Evolutionary conservation across 495 filamentous ascomycete genomes (phyloP).

Genomic region (Penicillium macrosclerotiorum): DNA sequence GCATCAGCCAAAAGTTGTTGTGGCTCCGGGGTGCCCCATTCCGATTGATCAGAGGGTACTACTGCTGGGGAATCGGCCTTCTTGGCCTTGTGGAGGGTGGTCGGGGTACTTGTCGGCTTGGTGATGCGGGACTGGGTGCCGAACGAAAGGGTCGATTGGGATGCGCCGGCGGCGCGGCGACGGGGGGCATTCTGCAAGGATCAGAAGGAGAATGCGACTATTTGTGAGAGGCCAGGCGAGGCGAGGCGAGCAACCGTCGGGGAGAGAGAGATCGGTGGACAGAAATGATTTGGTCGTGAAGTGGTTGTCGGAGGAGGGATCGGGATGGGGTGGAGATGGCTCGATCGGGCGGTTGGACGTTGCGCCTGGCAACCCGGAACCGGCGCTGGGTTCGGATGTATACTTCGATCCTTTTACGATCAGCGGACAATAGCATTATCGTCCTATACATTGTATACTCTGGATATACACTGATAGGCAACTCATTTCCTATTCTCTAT

Average conservation of each 20-base stretch:
- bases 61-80: slow-evolving; percentile 31
- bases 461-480: too few relatives aligned
- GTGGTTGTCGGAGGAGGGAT: not conserved
- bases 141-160: slow-evolving; percentile 77
- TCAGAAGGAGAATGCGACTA: not conserved
- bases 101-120: slow-evolving; percentile 56
- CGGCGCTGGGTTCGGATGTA: too few relatives aligned
- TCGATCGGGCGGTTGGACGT: slow-evolving; percentile 6
- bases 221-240: not conserved
- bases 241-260: not conserved
- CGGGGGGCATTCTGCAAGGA: slow-evolving; percentile 62
- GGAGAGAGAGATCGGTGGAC: not conserved
- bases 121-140: slow-evolving; percentile 65
- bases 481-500: too few relatives aligned
- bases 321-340: slow-evolving; percentile 3
- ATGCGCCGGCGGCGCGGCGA: slow-evolving; percentile 53
- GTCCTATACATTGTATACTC: too few relatives aligned
- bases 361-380: slow-evolving; percentile 13
- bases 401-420: too few relatives aligned
- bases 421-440: too few relatives aligned
- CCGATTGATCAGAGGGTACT: slow-evolving; percentile 34
- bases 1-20: slow-evolving; percentile 20
- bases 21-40: slow-evolving; percentile 26
- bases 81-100: slow-evolving; percentile 50
- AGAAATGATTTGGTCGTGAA: not conserved